Conservation (phyloP, 2,329 filamentous ascomycete species). For the Diplodia corticola region DNA sequence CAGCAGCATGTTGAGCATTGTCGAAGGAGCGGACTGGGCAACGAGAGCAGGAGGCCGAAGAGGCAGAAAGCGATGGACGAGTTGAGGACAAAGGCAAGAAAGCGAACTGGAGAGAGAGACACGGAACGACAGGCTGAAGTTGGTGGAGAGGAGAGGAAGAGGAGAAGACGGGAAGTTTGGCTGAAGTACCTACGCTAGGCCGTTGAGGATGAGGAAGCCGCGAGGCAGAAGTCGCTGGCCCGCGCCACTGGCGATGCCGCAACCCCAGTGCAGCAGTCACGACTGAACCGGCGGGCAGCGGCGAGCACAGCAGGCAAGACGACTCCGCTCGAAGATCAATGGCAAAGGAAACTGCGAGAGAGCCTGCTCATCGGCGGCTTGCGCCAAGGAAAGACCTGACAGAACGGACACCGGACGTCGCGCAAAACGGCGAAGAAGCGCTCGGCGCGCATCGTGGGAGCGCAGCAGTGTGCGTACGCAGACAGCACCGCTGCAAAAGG, state of each 20-base stretch:
- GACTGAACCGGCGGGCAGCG: not conserved
- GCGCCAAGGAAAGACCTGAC: not conserved
- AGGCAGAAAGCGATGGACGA: not conserved
- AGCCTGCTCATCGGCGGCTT: not conserved
- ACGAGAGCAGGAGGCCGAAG: not conserved
- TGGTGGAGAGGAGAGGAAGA: conserved; percentile 17
- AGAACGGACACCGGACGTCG: not conserved
- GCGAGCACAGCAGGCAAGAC: not conserved
- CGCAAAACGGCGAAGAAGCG: not conserved
- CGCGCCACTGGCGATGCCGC: not conserved
- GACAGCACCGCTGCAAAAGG: not conserved
- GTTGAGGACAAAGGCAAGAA: not conserved
- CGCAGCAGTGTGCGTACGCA: not conserved
- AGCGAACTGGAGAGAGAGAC: not conserved
- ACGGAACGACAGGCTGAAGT: conserved; percentile 21
- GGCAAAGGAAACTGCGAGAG: not conserved
- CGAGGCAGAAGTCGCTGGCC: not conserved
- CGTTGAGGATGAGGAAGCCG: not conserved
- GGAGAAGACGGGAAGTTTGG: conserved; percentile 1
- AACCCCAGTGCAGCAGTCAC: not conserved
- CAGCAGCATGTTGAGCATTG: conserved; percentile 18
- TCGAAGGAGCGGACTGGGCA: not conserved
- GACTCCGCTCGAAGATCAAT: not conserved
- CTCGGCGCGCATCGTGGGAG: too few relatives aligned
- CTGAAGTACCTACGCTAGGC: not conserved